Evolutionary conservation across 345 rosid genomes (phyloP), one percentile per base, ranked within the genome.

Genomic region (Pseudoturritis turrita): DNA sequence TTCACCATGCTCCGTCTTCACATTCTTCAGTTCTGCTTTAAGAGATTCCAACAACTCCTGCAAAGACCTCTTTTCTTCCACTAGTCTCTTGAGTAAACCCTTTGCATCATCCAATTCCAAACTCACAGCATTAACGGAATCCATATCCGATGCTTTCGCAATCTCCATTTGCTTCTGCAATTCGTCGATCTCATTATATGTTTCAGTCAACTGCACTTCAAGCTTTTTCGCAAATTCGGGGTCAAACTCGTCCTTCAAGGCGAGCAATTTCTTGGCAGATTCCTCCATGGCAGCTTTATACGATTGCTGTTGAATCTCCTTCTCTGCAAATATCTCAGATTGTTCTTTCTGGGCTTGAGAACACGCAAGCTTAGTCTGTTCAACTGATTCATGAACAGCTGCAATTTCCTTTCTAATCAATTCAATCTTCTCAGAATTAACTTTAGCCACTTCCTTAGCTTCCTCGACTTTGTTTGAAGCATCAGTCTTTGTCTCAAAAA

Each of bases 91-190:
- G 54, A 94, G 84, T 29, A 88, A 89, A 72, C 83, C 91, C 75
- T 89, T 91, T 21, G 97, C 98, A 63, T 81, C 96, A 68, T 87
- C 91, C 70, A 91, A 78, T 80, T 91, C 97, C 29, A 74, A 80
- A 59, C 89, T 87, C 60, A 88, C 90, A 11, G 77, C 78, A 68
- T 45, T 87, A 68, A 88, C 87, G 44, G 88, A 87, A 71, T 88
- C 90, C 77, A 85, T 31, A 82, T 94, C 98, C 14, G 90, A 84
- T 72, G 91, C 89, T 76, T 84, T 94, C 0, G 71, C 85, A 85
- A 75, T 81, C 80, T 85, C 91, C 90, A 87, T 87, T 68, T 87
- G 86, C 78, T 81, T 84, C 78, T 87, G 87, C 62, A 88, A 61
- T 28, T 67, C 70, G 18, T 75, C 86, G 31, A 91, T 85, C 85